A percentile compares a stretch with the other conserved stretches of the same genome.
Conservation (phyloP, 192 early-diverging fungal species). For the Umbelopsis isabellina region DNA sequence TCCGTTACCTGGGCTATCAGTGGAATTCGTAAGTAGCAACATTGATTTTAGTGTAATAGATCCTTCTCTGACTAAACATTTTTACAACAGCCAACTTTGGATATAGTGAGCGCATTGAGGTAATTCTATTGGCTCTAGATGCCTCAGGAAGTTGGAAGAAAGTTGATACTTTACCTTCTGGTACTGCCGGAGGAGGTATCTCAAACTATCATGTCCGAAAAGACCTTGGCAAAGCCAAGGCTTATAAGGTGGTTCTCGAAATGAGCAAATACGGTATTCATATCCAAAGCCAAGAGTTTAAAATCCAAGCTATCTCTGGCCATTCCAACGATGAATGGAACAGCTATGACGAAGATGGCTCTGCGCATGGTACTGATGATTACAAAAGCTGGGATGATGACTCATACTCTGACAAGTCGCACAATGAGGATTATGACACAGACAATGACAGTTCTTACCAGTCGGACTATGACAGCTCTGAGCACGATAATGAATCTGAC, state of each 20-base stretch:
- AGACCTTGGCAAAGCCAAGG: not conserved
- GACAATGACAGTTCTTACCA: no score
- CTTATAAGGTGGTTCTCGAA: not conserved
- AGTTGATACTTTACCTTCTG: not conserved
- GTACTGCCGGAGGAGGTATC: not conserved
- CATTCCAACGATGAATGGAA: no score
- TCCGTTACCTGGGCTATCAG: not conserved
- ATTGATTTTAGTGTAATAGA: no score
- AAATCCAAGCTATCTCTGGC: no score
- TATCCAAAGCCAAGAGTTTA: no score
- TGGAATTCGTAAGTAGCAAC: not conserved
- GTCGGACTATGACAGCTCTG: no score
- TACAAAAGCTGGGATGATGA: no score
- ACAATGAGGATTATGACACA: no score
- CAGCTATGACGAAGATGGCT: no score
- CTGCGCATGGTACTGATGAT: no score
- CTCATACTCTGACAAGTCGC: no score
- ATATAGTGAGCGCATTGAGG: not conserved
- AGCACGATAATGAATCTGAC: no score
- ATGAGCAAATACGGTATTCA: not conserved
- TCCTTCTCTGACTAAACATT: not conserved
- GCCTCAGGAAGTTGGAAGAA: not conserved
- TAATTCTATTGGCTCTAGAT: not conserved
- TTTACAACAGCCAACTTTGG: not conserved
- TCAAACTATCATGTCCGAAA: constrained; percentile 12